Conservation (phyloP, 2,329 filamentous ascomycete species). For the Ascocoryne sarcoides region DNA sequence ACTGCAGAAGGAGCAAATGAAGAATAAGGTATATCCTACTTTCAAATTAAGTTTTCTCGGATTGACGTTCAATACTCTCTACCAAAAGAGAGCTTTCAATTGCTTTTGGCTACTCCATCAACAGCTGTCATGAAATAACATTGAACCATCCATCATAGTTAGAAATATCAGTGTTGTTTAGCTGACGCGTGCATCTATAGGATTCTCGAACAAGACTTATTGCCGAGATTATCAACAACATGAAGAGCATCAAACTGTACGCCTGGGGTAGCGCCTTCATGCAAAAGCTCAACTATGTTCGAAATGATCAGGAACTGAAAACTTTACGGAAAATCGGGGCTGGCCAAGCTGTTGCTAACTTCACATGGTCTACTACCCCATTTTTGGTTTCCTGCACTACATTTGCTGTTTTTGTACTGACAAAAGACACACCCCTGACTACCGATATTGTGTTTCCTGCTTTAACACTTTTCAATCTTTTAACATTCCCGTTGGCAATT, state of each 20-base stretch:
- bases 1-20: slow-evolving; percentile 94
- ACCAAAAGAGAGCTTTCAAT: too few species aligned
- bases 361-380: slow-evolving; percentile 95
- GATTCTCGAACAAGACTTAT: slow-evolving; percentile 87
- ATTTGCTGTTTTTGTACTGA: slow-evolving; percentile 88
- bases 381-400: slow-evolving; percentile 97
- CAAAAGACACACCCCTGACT: slow-evolving; percentile 69
- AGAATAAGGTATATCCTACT: slow-evolving; percentile 59
- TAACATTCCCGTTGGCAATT: slow-evolving; percentile 89
- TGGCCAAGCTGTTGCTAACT: slow-evolving; percentile 88
- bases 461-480: slow-evolving; percentile 83
- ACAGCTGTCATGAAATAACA: too few species aligned
- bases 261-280: slow-evolving; percentile 97
- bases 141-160: too few species aligned
- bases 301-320: slow-evolving; percentile 92
- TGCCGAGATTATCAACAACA: slow-evolving; percentile 97
- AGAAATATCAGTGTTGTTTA: too few species aligned
- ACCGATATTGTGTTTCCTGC: slow-evolving; percentile 96
- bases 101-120: too few species aligned
- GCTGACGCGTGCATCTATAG: slow-evolving; percentile 8
- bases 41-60: too few species aligned
- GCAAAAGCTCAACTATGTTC: slow-evolving; percentile 91
- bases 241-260: slow-evolving; percentile 99
- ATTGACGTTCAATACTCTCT: too few species aligned
- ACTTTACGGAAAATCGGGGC: slow-evolving; percentile 94